Conservation (phyloP, 208 protist genomes). For the Willaertia magna region DNA sequence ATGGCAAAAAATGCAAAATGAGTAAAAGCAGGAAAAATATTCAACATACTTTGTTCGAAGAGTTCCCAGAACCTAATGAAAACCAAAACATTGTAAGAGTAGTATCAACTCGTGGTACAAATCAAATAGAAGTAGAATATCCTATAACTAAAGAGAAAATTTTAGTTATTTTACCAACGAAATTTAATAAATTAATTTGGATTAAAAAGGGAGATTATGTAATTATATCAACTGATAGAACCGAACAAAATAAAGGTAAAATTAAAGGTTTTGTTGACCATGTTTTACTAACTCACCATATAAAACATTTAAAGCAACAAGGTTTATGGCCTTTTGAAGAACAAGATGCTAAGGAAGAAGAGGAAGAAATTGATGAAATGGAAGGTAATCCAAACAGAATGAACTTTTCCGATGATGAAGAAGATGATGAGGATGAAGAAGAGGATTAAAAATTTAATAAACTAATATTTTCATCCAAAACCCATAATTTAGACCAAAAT, state of each 20-base stretch:
- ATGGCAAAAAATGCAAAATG: background rate
- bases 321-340: background rate
- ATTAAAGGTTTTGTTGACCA: conserved; percentile 6
- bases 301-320: conserved; percentile 3
- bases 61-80: background rate
- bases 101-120: background rate
- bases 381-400: conserved; percentile 18
- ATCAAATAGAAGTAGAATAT: conserved; percentile 17
- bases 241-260: background rate
- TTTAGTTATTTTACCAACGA: conserved; percentile 7
- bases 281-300: conserved; percentile 5
- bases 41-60: background rate
- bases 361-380: conserved; percentile 6
- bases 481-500: too few species aligned
- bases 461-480: too few species aligned
- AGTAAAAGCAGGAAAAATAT: background rate
- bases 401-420: conserved; percentile 3
- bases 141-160: background rate
- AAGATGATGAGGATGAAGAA: conserved; percentile 12
- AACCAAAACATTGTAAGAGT: background rate
- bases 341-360: background rate
- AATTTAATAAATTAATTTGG: conserved; percentile 22
- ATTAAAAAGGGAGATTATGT: conserved; percentile 17
- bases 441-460: background rate
- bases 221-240: background rate